Conservation (phyloP, 306 rosid genomes). For the Cicer yamashitae region DNA sequence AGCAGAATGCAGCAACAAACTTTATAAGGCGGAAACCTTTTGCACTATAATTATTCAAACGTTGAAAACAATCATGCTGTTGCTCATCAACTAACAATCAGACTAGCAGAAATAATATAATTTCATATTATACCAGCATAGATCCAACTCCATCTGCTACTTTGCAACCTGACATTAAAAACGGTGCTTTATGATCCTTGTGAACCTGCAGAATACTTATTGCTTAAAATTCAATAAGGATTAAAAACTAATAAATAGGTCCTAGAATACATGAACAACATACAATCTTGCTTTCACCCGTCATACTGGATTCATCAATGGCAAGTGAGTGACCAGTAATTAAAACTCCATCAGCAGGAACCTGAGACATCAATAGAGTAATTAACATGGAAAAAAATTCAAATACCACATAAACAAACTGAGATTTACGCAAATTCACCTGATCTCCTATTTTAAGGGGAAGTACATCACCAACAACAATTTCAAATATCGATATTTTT, state of each 20-base stretch:
- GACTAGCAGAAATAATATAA: slow-evolving; percentile 5
- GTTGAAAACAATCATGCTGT: background rate
- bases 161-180: slow-evolving; percentile 95
- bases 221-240: slow-evolving; percentile 37
- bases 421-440: slow-evolving; percentile 51
- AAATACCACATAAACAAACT: slow-evolving; percentile 39
- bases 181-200: slow-evolving; percentile 79
- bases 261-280: slow-evolving; percentile 45
- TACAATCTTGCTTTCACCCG: slow-evolving; percentile 97
- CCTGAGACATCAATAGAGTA: slow-evolving; percentile 50
- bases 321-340: slow-evolving; percentile 86
- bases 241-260: slow-evolving; percentile 21
- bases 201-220: slow-evolving; percentile 62
- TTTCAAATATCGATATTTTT: slow-evolving; percentile 77
- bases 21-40: slow-evolving; percentile 13
- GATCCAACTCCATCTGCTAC: slow-evolving; percentile 94
- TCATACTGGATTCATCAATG: slow-evolving; percentile 96
- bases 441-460: slow-evolving; percentile 95
- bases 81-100: slow-evolving; percentile 22
- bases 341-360: slow-evolving; percentile 92
- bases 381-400: background rate
- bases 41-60: background rate
- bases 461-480: slow-evolving; percentile 90
- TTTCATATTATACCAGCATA: slow-evolving; percentile 70
- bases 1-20: slow-evolving; percentile 34